Evolutionary conservation across 1,139 yeast genomes (phyloP).

Genomic region (Suhomyces coccinellae): DNA sequence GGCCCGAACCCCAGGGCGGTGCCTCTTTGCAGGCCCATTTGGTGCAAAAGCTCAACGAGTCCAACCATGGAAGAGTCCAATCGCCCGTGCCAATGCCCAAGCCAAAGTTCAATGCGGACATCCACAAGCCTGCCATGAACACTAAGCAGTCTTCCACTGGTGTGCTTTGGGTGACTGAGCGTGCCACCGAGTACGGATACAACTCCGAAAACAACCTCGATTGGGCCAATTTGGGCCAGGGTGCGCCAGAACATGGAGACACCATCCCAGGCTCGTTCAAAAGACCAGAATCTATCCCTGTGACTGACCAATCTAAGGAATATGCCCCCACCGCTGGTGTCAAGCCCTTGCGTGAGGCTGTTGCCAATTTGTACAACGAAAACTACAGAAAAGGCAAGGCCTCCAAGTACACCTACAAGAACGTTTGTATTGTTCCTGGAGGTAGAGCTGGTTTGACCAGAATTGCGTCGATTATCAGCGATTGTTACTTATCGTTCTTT

Average conservation of each 20-base stretch:
- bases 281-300: constrained; percentile 53
- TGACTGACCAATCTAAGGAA: constrained; percentile 56
- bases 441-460: constrained; percentile 70
- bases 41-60: constrained; percentile 32
- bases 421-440: constrained; percentile 69
- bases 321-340: constrained; percentile 70
- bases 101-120: constrained; percentile 46
- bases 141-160: constrained; percentile 66
- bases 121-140: constrained; percentile 62
- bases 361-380: constrained; percentile 60
- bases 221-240: constrained; percentile 72
- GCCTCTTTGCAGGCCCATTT: constrained; percentile 20
- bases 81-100: constrained; percentile 56
- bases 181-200: constrained; percentile 63
- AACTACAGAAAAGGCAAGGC: constrained; percentile 52
- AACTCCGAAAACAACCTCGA: constrained; percentile 45
- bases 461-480: constrained; percentile 64
- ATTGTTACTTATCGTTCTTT: constrained; percentile 62
- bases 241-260: constrained; percentile 70
- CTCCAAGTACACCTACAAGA: constrained; percentile 62
- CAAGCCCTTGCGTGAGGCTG: constrained; percentile 58
- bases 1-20: constrained; percentile 11
- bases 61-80: constrained; percentile 40
- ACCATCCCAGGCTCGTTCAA: constrained; percentile 60
- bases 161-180: constrained; percentile 68